Evolutionary conservation across 768 basidiomycete species (phyloP).

Genomic region (Pulveroboletus sp.): DNA sequence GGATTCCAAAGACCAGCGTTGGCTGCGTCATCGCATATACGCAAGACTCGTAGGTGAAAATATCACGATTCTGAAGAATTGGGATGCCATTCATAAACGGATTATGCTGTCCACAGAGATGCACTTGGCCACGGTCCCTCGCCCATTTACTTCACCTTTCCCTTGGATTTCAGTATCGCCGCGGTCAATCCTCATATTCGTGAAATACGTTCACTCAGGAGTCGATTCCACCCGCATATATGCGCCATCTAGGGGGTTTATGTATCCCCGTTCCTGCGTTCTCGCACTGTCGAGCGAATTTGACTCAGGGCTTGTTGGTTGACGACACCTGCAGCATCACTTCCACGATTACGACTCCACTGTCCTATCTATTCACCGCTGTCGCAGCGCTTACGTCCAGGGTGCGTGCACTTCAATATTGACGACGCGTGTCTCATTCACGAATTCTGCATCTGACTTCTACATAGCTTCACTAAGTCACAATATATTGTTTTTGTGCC

Average conservation of each 20-base stretch:
- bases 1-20: neutral
- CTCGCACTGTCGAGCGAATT: neutral
- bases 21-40: neutral
- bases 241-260: neutral
- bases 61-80: neutral
- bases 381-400: neutral
- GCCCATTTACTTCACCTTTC: neutral
- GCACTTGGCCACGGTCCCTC: neutral
- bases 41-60: neutral
- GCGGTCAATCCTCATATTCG: conserved; percentile 2
- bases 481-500: neutral
- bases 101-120: neutral
- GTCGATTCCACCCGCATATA: conserved; percentile 1
- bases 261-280: neutral
- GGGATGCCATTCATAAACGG: neutral
- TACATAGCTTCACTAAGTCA: neutral
- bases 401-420: neutral
- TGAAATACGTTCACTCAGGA: neutral
- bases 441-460: neutral
- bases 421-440: conserved; percentile 1
- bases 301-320: neutral
- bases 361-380: neutral
- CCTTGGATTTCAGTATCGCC: neutral
- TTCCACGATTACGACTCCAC: neutral
- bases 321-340: conserved; percentile 1